These are phyloP conservation scores for Cicer judaicum DNA, from an alignment of 306 rosid genomes.

Conservation along the genomic window DNA sequence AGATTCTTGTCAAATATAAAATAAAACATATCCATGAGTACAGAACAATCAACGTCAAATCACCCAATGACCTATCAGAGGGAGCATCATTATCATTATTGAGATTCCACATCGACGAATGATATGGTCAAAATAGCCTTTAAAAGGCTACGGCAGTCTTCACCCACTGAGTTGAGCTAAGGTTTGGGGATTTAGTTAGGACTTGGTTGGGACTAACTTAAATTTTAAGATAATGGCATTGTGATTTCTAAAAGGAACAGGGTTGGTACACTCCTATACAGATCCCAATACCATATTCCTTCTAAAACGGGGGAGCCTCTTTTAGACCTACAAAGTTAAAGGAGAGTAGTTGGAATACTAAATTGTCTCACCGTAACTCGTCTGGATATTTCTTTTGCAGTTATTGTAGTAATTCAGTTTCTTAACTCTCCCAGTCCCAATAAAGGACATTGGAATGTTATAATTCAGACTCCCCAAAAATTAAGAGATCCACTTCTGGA, in stretches of 20 bases:
- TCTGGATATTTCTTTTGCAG: neutral
- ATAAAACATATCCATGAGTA: neutral
- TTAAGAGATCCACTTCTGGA: neutral
- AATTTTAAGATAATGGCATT: neutral
- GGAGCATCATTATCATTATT: neutral
- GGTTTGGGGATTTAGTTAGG: neutral
- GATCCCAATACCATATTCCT: neutral
- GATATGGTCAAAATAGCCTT: neutral
- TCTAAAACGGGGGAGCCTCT: neutral
- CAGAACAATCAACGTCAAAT: constrained; percentile 23
- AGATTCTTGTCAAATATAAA: neutral
- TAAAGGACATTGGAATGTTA: neutral
- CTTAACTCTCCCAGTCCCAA: neutral
- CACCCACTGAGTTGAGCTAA: neutral
- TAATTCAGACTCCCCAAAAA: neutral
- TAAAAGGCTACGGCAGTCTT: neutral
- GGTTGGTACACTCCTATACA: neutral
- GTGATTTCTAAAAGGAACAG: neutral
- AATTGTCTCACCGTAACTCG: neutral
- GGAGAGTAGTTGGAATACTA: neutral
- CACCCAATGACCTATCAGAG: constrained; percentile 1
- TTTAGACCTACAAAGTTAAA: neutral
- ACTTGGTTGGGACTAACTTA: neutral
- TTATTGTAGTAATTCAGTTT: neutral
- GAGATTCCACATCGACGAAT: neutral